phyloP scores from a whole-genome alignment of 805 yeast genomes.

The Metschnikowia lunata region DNA sequence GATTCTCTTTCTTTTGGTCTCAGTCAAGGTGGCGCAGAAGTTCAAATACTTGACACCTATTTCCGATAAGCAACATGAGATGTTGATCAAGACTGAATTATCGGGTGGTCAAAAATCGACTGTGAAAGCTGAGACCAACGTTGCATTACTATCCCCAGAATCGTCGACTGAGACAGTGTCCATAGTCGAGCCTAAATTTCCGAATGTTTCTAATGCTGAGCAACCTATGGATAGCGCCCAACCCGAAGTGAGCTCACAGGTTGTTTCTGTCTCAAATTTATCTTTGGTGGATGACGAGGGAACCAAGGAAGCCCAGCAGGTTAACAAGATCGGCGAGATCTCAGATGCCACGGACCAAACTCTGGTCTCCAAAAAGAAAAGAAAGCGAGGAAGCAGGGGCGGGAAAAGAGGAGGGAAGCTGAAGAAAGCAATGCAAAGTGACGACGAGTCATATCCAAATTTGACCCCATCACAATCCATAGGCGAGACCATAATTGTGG shows the following conservation, averaged over 20 bases:
- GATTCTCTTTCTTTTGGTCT: constrained; percentile 29
- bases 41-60: constrained; percentile 5
- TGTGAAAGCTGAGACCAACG: background rate
- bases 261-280: background rate
- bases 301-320: background rate
- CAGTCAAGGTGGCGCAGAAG: constrained; percentile 23
- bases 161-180: background rate
- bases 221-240: background rate
- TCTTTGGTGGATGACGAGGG: background rate
- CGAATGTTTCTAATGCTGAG: background rate
- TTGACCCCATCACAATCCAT: constrained; percentile 9
- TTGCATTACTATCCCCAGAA: too few relatives aligned
- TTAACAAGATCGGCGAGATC: constrained; percentile 1
- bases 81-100: background rate
- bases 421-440: constrained; percentile 27
- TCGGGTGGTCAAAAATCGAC: background rate
- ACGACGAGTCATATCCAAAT: constrained; percentile 22
- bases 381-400: constrained; percentile 85
- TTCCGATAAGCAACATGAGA: background rate
- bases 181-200: background rate
- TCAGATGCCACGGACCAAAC: constrained; percentile 13
- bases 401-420: constrained; percentile 52
- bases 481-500: constrained; percentile 3
- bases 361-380: constrained; percentile 41
- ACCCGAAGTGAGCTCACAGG: background rate